A percentile compares a stretch with the other conserved stretches of the same genome.
Conservation (phyloP, 192 early-diverging fungal species). For the Backusella parvicylindrica region DNA sequence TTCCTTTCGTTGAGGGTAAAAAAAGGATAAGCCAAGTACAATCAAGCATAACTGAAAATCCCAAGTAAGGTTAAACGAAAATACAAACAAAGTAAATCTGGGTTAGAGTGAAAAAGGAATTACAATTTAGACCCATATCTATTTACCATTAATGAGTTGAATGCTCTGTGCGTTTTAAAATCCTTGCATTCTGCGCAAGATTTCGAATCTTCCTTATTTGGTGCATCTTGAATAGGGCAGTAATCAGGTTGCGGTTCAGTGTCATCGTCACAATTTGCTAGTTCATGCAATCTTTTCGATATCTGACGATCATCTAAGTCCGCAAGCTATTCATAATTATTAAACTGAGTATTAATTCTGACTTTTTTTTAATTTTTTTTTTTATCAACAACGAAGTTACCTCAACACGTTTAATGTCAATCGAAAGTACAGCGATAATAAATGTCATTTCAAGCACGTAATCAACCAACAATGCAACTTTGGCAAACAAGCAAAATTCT, state of each 20-base stretch:
- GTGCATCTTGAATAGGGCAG: slow-evolving; percentile 24
- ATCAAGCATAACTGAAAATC: slow-evolving; percentile 7
- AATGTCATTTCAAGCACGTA: slow-evolving; percentile 81
- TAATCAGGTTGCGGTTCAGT: slow-evolving; percentile 7
- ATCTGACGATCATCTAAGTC: slow-evolving; percentile 27
- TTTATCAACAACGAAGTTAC: slow-evolving; percentile 27
- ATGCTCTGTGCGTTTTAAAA: slow-evolving; percentile 30
- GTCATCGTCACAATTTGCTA: slow-evolving; percentile 12
- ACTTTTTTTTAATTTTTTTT: too few species aligned
- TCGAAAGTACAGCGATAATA: slow-evolving; percentile 71
- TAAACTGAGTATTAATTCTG: background rate
- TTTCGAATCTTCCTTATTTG: slow-evolving; percentile 13
- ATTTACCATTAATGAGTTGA: slow-evolving; percentile 29
- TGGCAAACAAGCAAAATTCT: slow-evolving; percentile 74
- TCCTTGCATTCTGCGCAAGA: slow-evolving; percentile 33
- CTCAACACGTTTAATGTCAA: slow-evolving; percentile 81
- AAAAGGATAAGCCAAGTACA: background rate
- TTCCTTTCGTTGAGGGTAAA: background rate
- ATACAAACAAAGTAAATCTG: background rate
- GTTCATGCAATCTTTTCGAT: slow-evolving; percentile 28
- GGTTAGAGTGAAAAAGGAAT: background rate
- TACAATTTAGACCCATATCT: background rate
- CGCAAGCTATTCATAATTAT: slow-evolving; percentile 16
- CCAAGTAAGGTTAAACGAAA: background rate
- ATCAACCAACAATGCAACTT: slow-evolving; percentile 68